A percentile compares a stretch with the other conserved stretches of the same genome.
Evolutionary conservation across 345 rosid genomes (phyloP).

Genomic region (Acer yangbiense): DNA sequence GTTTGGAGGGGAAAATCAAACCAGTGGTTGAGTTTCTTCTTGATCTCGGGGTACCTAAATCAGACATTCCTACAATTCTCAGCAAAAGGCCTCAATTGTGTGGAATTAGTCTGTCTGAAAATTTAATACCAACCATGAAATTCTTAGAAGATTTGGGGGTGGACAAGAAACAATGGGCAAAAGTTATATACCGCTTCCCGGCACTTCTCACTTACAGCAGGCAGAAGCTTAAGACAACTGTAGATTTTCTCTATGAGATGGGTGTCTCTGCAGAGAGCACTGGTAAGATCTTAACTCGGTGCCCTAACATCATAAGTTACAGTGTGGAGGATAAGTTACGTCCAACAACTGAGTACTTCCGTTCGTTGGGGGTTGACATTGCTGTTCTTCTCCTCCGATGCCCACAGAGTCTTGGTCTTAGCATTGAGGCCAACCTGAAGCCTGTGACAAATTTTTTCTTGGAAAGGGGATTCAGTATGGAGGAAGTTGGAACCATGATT

Average conservation of each 20-base stretch:
- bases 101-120: slow-evolving; percentile 77
- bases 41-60: slow-evolving; percentile 72
- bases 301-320: slow-evolving; percentile 75
- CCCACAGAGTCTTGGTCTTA: slow-evolving; percentile 81
- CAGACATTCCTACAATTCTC: slow-evolving; percentile 61
- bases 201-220: slow-evolving; percentile 80
- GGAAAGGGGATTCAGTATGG: slow-evolving; percentile 56
- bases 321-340: slow-evolving; percentile 83
- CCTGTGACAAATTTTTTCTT: slow-evolving; percentile 79
- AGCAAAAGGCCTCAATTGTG: slow-evolving; percentile 83
- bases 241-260: slow-evolving; percentile 68
- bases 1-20: slow-evolving; percentile 81
- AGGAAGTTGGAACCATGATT: slow-evolving; percentile 71
- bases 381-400: slow-evolving; percentile 63
- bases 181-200: slow-evolving; percentile 78
- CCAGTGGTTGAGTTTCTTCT: slow-evolving; percentile 86
- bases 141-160: slow-evolving; percentile 75
- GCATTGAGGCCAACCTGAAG: slow-evolving; percentile 79
- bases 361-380: slow-evolving; percentile 62
- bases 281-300: slow-evolving; percentile 71
- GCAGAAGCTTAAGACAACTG: slow-evolving; percentile 60
- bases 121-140: slow-evolving; percentile 77
- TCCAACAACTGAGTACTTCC: slow-evolving; percentile 73
- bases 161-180: slow-evolving; percentile 85
- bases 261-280: slow-evolving; percentile 67